A percentile compares a stretch with the other conserved stretches of the same genome.
Conservation (phyloP, 805 yeast species). For the Myxozyma lipomycoides region DNA sequence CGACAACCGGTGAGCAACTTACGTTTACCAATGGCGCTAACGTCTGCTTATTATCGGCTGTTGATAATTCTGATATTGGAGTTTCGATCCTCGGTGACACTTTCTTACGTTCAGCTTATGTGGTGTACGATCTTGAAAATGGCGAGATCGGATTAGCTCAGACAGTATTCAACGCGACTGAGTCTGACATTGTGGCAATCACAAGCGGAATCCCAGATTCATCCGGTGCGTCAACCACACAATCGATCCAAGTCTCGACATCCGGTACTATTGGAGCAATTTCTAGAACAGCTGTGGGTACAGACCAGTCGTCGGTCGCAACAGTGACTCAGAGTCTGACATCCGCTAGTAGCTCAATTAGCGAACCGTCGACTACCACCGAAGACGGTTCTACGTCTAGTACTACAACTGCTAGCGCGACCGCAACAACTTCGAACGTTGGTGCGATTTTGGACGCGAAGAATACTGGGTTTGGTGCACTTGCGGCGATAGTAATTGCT, state of each 20-base stretch:
- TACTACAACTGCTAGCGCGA: background rate
- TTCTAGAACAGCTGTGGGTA: background rate
- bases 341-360: too few species aligned
- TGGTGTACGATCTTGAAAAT: constrained; percentile 62
- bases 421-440: background rate
- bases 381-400: background rate
- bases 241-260: background rate
- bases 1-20: constrained; percentile 17
- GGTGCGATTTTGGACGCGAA: too few species aligned
- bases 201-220: constrained; percentile 13
- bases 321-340: background rate
- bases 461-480: background rate
- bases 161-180: constrained; percentile 35
- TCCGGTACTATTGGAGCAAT: background rate
- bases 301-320: background rate
- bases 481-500: background rate
- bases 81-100: constrained; percentile 58
- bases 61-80: constrained; percentile 34
- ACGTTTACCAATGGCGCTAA: constrained; percentile 27
- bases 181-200: constrained; percentile 28
- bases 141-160: constrained; percentile 54
- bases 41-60: constrained; percentile 31
- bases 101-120: constrained; percentile 60
- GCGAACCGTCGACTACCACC: background rate
- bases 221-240: background rate